Conservation (phyloP, 2,329 filamentous ascomycete genomes). For the Microcyclospora pomicola region DNA sequence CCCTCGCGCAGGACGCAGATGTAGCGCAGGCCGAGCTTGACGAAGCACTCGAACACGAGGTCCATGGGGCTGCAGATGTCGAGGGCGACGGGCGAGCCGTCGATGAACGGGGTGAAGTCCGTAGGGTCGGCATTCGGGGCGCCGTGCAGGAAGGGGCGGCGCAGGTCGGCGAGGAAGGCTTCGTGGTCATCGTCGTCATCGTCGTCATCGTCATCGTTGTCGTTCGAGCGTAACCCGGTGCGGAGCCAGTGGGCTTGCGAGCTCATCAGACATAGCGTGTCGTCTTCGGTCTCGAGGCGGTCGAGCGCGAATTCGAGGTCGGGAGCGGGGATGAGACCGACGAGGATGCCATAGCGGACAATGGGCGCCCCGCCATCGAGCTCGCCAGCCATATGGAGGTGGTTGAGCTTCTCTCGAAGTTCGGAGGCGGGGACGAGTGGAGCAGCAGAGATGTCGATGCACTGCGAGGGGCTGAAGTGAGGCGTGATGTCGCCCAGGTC, state of each 20-base stretch:
- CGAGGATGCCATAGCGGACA: slow-evolving; percentile 60
- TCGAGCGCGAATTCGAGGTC: slow-evolving; percentile 91
- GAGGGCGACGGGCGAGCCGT: slow-evolving; percentile 74
- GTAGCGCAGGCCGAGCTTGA: slow-evolving; percentile 82
- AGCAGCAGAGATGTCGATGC: slow-evolving; percentile 80
- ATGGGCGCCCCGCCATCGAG: slow-evolving; percentile 87
- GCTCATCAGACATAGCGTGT: slow-evolving; percentile 70
- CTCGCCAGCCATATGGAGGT: slow-evolving; percentile 73
- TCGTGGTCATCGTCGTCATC: slow-evolving; percentile 14
- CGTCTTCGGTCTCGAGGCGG: slow-evolving; percentile 57
- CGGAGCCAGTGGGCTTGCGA: slow-evolving; percentile 32
- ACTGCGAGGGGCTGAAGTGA: slow-evolving; percentile 55
- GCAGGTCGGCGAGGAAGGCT: not conserved
- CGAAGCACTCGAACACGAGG: slow-evolving; percentile 90
- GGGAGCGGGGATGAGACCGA: slow-evolving; percentile 83
- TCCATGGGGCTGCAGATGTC: slow-evolving; percentile 88
- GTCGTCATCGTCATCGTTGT: slow-evolving; percentile 3
- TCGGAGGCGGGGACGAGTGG: slow-evolving; percentile 63
- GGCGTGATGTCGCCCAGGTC: slow-evolving; percentile 79
- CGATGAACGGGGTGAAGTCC: slow-evolving; percentile 83
- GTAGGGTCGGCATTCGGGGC: slow-evolving; percentile 44
- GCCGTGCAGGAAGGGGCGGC: not conserved
- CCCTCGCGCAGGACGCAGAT: slow-evolving; percentile 80
- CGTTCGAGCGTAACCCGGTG: slow-evolving; percentile 2
- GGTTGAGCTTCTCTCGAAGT: slow-evolving; percentile 66